These are phyloP conservation scores for Neobulgaria alba DNA, from an alignment of 2,329 filamentous ascomycete species.

Conservation along the genomic window DNA sequence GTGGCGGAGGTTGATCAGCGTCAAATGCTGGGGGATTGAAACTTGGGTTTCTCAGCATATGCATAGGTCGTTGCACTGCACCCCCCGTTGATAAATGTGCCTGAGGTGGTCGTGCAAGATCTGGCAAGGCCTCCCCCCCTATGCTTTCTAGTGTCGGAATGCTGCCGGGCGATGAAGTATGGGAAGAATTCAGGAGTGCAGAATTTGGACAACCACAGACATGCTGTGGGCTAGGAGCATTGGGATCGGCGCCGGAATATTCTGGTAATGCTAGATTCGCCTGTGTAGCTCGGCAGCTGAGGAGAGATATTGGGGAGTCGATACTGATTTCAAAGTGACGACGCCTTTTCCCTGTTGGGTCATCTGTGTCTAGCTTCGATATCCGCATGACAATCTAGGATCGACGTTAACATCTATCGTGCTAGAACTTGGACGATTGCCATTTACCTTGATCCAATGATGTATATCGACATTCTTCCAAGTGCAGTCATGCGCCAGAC, in stretches of 20 bases:
- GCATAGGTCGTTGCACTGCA: slow-evolving; percentile 42
- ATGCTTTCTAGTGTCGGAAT: slow-evolving; percentile 38
- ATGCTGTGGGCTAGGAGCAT: slow-evolving; percentile 32
- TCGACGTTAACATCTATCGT: not conserved
- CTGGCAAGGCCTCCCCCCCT: slow-evolving; percentile 23
- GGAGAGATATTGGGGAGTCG: slow-evolving; percentile 67
- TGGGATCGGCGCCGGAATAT: slow-evolving; percentile 47
- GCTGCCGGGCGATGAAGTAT: slow-evolving; percentile 34
- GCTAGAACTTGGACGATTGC: not conserved
- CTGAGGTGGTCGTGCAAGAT: slow-evolving; percentile 36
- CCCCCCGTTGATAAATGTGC: slow-evolving; percentile 35
- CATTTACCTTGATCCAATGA: slow-evolving; percentile 65
- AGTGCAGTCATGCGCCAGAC: slow-evolving; percentile 63
- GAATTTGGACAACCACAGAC: slow-evolving; percentile 59
- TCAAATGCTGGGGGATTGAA: slow-evolving; percentile 65
- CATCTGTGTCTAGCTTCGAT: slow-evolving; percentile 56
- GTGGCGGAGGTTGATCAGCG: slow-evolving; percentile 59
- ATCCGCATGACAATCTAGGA: slow-evolving; percentile 62
- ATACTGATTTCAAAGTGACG: slow-evolving; percentile 72
- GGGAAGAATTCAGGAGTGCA: slow-evolving; percentile 24
- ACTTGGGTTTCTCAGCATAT: slow-evolving; percentile 58
- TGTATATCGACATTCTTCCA: slow-evolving; percentile 67
- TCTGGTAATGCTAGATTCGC: slow-evolving; percentile 62
- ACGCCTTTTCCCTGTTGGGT: slow-evolving; percentile 48
- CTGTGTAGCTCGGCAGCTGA: slow-evolving; percentile 64